Evolutionary conservation across 192 early-diverging fungal genomes (phyloP).

Genomic region (Pilobolus umbonatus): DNA sequence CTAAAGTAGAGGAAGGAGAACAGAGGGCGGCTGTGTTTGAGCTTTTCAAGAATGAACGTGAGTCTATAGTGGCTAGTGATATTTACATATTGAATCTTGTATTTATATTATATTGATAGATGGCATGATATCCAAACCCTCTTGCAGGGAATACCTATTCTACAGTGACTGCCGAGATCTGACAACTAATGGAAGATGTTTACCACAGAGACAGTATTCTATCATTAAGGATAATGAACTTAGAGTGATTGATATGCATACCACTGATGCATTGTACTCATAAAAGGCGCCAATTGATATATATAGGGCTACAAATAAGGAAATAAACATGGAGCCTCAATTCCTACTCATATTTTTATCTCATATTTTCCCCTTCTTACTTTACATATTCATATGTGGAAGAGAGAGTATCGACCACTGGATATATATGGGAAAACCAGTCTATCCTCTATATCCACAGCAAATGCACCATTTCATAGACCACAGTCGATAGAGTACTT

Average conservation of each 20-base stretch:
- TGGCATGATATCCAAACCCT: slow-evolving; percentile 43
- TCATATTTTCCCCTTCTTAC: background rate
- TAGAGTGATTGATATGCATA: slow-evolving; percentile 38
- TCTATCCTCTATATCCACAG: background rate
- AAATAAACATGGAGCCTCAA: too few relatives aligned
- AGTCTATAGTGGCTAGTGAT: too few relatives aligned
- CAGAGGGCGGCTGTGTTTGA: slow-evolving; percentile 55
- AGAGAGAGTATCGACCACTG: background rate
- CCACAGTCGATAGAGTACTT: background rate
- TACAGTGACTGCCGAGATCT: slow-evolving; percentile 27
- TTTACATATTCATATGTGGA: slow-evolving; percentile 3
- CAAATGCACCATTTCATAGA: background rate
- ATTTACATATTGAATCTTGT: too few relatives aligned
- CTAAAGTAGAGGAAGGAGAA: slow-evolving; percentile 39
- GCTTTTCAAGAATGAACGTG: slow-evolving; percentile 52
- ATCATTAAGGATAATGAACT: slow-evolving; percentile 46
- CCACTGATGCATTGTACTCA: slow-evolving; percentile 28
- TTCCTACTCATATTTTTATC: background rate
- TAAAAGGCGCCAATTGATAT: slow-evolving; percentile 7
- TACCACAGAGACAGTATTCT: slow-evolving; percentile 42
- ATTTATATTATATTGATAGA: slow-evolving; percentile 29
- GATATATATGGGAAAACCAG: background rate
- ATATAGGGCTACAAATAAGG: too few relatives aligned
- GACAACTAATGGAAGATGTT: slow-evolving; percentile 1
- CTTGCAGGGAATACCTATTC: slow-evolving; percentile 51